Evolutionary conservation across 179 eudicot genomes (phyloP).

Genomic region (Beta macrorhiza): DNA sequence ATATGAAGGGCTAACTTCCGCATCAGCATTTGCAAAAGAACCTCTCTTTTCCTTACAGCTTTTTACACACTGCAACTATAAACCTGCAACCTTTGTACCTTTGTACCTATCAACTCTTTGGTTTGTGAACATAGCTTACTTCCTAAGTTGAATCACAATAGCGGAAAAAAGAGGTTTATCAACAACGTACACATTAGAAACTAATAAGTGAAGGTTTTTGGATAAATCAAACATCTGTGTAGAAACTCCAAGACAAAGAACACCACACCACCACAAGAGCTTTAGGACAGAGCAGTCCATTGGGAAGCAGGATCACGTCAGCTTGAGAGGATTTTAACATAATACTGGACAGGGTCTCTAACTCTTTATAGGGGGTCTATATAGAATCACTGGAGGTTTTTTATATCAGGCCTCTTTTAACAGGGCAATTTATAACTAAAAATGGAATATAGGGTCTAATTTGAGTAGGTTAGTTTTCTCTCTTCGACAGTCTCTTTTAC

Average conservation of each 20-base stretch:
- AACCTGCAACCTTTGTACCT: neutral
- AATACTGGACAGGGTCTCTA: too few relatives aligned
- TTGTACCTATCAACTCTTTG: neutral
- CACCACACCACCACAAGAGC: neutral
- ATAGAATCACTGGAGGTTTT: too few relatives aligned
- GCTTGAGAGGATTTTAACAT: too few relatives aligned
- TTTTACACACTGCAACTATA: neutral
- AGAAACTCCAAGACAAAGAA: neutral
- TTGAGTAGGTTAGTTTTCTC: too few relatives aligned
- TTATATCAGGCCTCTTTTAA: too few relatives aligned
- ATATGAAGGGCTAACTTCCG: neutral
- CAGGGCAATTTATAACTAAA: too few relatives aligned
- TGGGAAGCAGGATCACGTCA: too few relatives aligned
- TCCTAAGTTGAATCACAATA: neutral
- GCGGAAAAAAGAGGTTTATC: neutral
- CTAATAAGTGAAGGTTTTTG: neutral
- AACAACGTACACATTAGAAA: neutral
- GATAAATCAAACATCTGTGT: neutral
- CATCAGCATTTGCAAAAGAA: too few relatives aligned
- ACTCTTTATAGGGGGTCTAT: too few relatives aligned
- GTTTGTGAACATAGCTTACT: neutral
- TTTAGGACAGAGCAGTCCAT: too few relatives aligned
- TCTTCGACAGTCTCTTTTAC: too few relatives aligned
- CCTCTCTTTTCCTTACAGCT: neutral
- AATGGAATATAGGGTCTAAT: too few relatives aligned